Evolutionary conservation across 176 grass and related monocot genomes (phyloP).

Genomic region (Oryza meyeriana): DNA sequence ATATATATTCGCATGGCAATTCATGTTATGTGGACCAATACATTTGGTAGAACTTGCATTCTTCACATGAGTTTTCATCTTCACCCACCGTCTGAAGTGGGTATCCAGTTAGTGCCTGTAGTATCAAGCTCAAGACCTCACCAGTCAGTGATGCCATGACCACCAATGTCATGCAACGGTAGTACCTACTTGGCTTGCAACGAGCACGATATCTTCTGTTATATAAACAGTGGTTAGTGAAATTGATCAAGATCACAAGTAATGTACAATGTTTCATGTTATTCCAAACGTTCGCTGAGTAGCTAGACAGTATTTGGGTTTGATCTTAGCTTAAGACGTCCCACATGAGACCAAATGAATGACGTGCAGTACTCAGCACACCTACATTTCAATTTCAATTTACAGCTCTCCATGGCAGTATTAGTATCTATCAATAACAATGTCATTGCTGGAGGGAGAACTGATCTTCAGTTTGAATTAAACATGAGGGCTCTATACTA

Average conservation of each 20-base stretch:
- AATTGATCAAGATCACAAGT: conserved; percentile 7
- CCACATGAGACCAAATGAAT: background rate
- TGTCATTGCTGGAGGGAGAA: background rate
- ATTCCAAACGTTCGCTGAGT: background rate
- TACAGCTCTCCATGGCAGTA: background rate
- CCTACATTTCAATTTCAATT: background rate
- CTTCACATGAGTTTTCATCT: background rate
- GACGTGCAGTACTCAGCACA: background rate
- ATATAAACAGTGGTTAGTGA: background rate
- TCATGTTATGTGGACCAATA: background rate
- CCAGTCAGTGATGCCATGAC: background rate
- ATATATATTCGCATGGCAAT: background rate
- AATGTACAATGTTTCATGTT: background rate
- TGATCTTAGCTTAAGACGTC: background rate
- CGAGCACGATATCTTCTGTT: conserved; percentile 19
- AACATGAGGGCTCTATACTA: background rate
- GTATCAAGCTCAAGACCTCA: background rate
- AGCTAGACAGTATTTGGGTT: background rate
- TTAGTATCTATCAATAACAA: background rate
- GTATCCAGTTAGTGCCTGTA: background rate
- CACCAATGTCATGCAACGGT: background rate
- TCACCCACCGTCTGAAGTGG: background rate
- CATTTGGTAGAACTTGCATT: background rate
- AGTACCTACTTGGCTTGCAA: background rate
- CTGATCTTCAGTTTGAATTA: background rate